Percentiles rank a stretch among this genome's conserved stretches.
phyloP scores from a whole-genome alignment of 805 yeast species.

The Ogataea saltuana region DNA sequence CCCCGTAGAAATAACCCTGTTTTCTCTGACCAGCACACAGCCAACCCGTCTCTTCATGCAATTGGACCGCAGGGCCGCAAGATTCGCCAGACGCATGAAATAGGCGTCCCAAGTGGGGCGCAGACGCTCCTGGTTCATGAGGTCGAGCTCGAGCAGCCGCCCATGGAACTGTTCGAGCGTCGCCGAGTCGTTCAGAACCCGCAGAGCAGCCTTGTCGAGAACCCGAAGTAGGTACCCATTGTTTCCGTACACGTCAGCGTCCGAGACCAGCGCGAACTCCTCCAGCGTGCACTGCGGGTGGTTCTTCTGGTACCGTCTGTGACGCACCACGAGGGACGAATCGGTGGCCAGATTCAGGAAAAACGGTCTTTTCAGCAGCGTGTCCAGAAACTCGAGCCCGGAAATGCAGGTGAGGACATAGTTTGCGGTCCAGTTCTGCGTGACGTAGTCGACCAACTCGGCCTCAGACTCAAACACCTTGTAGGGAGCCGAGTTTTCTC shows the following conservation, averaged over 20 bases:
- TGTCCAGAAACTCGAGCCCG: constrained; percentile 43
- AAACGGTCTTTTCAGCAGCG: constrained; percentile 70
- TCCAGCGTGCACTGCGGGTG: constrained; percentile 16
- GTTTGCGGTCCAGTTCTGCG: constrained; percentile 63
- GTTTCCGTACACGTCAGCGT: constrained; percentile 11
- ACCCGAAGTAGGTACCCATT: constrained; percentile 40
- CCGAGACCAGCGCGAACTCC: constrained; percentile 20
- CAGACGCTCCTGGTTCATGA: constrained; percentile 56
- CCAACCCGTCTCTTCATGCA: constrained; percentile 99
- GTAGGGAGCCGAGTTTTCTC: constrained; percentile 26
- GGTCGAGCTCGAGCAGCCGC: constrained; percentile 42
- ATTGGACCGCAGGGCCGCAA: constrained; percentile 90
- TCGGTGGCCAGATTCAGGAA: constrained; percentile 78
- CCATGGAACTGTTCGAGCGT: constrained; percentile 39
- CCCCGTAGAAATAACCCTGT: constrained; percentile 91
- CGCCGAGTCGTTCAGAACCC: constrained; percentile 52
- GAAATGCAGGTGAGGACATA: constrained; percentile 58
- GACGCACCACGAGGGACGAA: constrained; percentile 61
- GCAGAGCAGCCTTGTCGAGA: constrained; percentile 51
- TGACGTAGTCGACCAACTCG: constrained; percentile 58
- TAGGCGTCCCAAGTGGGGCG: constrained; percentile 97
- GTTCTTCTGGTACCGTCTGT: constrained; percentile 32
- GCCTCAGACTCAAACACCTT: constrained; percentile 40
- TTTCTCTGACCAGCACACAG: constrained; percentile 86
- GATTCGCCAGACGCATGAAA: constrained; percentile 88